Evolutionary conservation across 1,284 basidiomycete species (phyloP).

Genomic region (Ceratobasidium sp.): DNA sequence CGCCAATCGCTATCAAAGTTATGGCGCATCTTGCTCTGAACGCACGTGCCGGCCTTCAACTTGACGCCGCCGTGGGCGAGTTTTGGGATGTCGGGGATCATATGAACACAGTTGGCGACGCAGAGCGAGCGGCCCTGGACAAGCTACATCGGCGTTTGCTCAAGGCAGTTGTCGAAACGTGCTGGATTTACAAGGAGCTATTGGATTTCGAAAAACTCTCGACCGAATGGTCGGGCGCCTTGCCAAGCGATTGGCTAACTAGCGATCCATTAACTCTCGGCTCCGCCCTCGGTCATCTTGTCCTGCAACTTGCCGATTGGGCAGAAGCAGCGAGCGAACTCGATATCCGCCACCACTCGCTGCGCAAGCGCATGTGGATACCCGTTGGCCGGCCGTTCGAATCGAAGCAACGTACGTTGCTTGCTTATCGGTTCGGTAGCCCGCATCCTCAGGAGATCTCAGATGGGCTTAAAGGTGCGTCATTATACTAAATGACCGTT

Average conservation of each 20-base stretch:
- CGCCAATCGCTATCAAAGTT: not conserved
- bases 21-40: not conserved
- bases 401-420: not conserved
- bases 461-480: not conserved
- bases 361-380: not conserved
- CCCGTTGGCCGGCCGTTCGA: not conserved
- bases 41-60: not conserved
- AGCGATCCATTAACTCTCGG: not conserved
- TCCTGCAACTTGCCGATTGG: slow-evolving; percentile 9
- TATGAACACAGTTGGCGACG: not conserved
- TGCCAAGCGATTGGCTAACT: not conserved
- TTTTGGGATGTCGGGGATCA: not conserved
- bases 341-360: not conserved
- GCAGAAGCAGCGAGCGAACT: not conserved
- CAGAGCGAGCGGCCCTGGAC: not conserved
- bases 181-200: slow-evolving; percentile 4
- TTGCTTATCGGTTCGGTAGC: not conserved
- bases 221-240: not conserved
- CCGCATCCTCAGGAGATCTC: not conserved
- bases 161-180: not conserved
- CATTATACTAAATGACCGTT: too few species aligned
- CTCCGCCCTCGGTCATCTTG: not conserved
- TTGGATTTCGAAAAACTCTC: not conserved
- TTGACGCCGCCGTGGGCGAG: slow-evolving; percentile 3
- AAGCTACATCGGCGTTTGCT: slow-evolving; percentile 6